Evolutionary conservation across 805 yeast species (phyloP).

Genomic region (Tetrapisispora taiwanensis): DNA sequence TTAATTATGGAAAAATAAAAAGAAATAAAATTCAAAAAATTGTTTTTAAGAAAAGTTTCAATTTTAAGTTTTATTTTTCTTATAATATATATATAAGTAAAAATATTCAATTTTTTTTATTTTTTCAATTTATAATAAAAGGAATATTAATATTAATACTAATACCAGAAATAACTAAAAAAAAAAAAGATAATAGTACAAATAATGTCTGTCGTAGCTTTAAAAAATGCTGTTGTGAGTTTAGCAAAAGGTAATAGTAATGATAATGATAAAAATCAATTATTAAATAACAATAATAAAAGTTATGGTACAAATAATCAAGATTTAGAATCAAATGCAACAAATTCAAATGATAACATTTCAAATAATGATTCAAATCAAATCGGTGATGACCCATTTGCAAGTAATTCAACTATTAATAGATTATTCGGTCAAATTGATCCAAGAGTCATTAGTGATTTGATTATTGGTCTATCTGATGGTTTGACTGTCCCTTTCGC

Average conservation of each 20-base stretch:
- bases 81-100: no score
- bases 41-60: no score
- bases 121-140: no score
- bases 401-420: neutral
- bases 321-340: slow-evolving; percentile 9
- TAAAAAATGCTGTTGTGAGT: slow-evolving; percentile 21
- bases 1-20: no score
- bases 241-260: slow-evolving; percentile 3
- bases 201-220: slow-evolving; percentile 24
- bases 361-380: neutral
- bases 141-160: no score
- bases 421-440: slow-evolving; percentile 48
- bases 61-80: no score
- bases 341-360: neutral
- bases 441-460: slow-evolving; percentile 88
- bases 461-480: slow-evolving; percentile 85
- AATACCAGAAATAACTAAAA: no score
- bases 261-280: slow-evolving; percentile 9
- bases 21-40: no score
- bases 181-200: no score
- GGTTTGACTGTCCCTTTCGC: slow-evolving; percentile 97
- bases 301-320: slow-evolving; percentile 8
- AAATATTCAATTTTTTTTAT: no score
- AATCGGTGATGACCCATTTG: neutral
- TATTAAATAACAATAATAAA: slow-evolving; percentile 9